Evolutionary conservation across 176 grass and related monocot species (phyloP).

Genomic region (Urochloa ruziziensis): DNA sequence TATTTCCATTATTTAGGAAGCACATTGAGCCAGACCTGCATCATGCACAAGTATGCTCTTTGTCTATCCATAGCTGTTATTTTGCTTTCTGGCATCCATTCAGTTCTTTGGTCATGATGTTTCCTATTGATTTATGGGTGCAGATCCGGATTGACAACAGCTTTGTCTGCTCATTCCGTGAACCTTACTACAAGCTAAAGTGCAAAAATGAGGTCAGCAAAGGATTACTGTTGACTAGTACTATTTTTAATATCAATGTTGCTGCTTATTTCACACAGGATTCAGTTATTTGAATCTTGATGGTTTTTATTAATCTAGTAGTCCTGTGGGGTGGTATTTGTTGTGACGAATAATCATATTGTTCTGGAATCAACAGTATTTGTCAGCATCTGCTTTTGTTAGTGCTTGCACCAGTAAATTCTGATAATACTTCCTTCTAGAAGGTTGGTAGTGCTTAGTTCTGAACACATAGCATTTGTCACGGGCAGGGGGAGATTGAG

Average conservation of each 20-base stretch:
- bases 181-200: slow-evolving; percentile 98
- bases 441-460: background rate
- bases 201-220: slow-evolving; percentile 94
- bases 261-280: background rate
- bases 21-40: slow-evolving; percentile 98
- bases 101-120: slow-evolving; percentile 35
- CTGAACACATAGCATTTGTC: background rate
- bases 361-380: background rate
- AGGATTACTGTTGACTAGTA: slow-evolving; percentile 25
- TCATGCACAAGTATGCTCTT: slow-evolving; percentile 78
- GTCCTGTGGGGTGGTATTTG: background rate
- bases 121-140: slow-evolving; percentile 36
- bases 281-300: background rate
- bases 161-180: slow-evolving; percentile 95
- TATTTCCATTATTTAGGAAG: slow-evolving; percentile 95
- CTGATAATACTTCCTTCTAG: background rate
- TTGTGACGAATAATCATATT: background rate
- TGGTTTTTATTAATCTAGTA: background rate
- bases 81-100: slow-evolving; percentile 26
- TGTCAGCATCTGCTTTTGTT: background rate
- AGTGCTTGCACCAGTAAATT: background rate
- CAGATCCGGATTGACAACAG: slow-evolving; percentile 99
- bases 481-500: no score
- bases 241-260: slow-evolving; percentile 16
- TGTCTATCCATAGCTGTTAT: slow-evolving; percentile 13